These are phyloP conservation scores for Arabidopsis suecica DNA, from an alignment of 345 rosid genomes.

Conservation along the genomic window DNA sequence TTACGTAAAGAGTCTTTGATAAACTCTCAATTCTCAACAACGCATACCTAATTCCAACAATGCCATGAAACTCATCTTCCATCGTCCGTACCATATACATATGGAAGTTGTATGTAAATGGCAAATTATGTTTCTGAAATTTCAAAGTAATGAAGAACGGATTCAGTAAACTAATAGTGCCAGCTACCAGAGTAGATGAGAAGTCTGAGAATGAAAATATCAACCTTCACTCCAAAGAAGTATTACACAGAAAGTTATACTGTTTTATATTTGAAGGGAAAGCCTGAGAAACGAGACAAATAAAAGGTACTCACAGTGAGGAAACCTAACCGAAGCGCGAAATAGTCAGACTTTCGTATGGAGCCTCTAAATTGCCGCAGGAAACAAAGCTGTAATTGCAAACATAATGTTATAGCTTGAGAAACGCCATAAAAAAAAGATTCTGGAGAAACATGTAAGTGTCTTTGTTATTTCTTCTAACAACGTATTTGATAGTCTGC, in stretches of 20 bases:
- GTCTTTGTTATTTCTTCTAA: neutral
- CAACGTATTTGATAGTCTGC: neutral
- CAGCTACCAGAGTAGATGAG: constrained; percentile 15
- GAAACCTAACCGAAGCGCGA: constrained; percentile 86
- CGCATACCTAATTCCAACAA: constrained; percentile 81
- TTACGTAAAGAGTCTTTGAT: constrained; percentile 6
- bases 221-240: constrained; percentile 2
- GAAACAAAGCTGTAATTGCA: constrained; percentile 79
- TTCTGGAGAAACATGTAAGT: constrained; percentile 2
- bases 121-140: constrained; percentile 84
- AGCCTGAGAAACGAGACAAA: neutral
- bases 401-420: neutral
- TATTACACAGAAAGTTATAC: neutral
- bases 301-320: constrained; percentile 65
- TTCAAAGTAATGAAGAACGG: constrained; percentile 10
- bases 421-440: neutral
- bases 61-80: constrained; percentile 99
- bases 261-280: neutral
- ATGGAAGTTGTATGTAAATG: constrained; percentile 84
- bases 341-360: constrained; percentile 79
- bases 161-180: constrained; percentile 16
- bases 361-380: constrained; percentile 82
- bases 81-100: constrained; percentile 92
- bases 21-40: neutral
- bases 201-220: neutral